Evolutionary conservation across 305 asterid genomes (phyloP), one percentile per base, ranked within the genome.

Genomic region (Solanum hybrid): DNA sequence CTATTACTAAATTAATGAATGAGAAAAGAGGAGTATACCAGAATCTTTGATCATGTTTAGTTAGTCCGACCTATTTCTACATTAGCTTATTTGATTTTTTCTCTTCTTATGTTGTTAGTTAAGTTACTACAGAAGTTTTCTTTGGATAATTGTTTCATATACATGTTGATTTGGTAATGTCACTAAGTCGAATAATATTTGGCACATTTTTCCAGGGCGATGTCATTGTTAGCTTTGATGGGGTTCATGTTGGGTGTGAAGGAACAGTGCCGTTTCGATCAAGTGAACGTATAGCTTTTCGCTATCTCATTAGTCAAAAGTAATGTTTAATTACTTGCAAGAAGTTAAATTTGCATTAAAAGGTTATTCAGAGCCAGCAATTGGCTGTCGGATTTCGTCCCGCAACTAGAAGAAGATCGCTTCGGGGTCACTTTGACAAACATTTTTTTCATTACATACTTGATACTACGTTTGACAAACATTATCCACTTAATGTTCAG

Each of bases 211-310:
- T 94, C 89, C 96, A 96, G 99, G 99, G 98, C 79, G 98, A 97
- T 89, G 99, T 97, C 89, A 95, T 97, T 89, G 97, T 96, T 85
- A 96, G 99, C 95, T 97, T 97, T 88, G 95, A 96, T 88, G 93
- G 93, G 92, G 94, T 95, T 93, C 97, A 94, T 89, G 98, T 97
- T 87, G 99, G 99, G 76, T 92, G 95, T 89, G 99, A 97, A 94
- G 99, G 99, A 91, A 97, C 99, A 29, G 98, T 97, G 85, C 99
- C 99, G 5, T 97, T 96, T 93, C 97, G 96, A 88, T 94, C 99
- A 75, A 92, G 95, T 51, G 99, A 96, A 94, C 98, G 98, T 86
- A 97, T 97, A 91, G 99, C 99, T 87, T 97, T 97, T 92, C 98
- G 98, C 92, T 97, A 95, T 93, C 97, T 97, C 90, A 93, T 97